These are phyloP conservation scores for Kwoniella dendrophila DNA, from an alignment of 768 basidiomycete genomes.

Conservation along the genomic window DNA sequence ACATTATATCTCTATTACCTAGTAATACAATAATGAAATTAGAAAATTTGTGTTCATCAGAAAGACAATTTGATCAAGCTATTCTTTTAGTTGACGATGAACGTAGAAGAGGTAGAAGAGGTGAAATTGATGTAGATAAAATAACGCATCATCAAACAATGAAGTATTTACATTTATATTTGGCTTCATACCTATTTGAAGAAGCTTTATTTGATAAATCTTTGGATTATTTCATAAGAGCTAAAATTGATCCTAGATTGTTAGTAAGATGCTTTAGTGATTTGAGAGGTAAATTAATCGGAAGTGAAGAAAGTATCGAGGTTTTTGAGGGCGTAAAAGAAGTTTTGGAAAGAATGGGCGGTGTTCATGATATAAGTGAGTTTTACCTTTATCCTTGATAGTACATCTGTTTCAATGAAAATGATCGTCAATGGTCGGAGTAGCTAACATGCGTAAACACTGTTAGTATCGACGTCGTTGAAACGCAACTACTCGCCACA, in stretches of 20 bases:
- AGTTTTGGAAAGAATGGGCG: constrained; percentile 68
- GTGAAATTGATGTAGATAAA: constrained; percentile 52
- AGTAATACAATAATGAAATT: constrained; percentile 33
- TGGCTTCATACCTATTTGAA: constrained; percentile 75
- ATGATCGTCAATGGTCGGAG: background rate
- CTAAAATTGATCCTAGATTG: constrained; percentile 79
- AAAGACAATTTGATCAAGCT: constrained; percentile 44
- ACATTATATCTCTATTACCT: constrained; percentile 45
- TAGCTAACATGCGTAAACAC: constrained; percentile 1
- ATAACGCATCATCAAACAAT: constrained; percentile 60
- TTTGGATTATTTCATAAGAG: constrained; percentile 72
- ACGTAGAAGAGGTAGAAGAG: constrained; percentile 47
- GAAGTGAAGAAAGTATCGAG: constrained; percentile 62
- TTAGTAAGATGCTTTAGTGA: constrained; percentile 78
- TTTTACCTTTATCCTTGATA: constrained; percentile 34
- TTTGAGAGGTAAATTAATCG: constrained; percentile 67
- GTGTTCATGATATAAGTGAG: constrained; percentile 85
- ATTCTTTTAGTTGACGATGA: constrained; percentile 50
- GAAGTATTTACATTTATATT: constrained; percentile 75
- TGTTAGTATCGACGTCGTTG: constrained; percentile 80
- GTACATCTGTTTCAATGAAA: background rate
- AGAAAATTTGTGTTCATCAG: constrained; percentile 36
- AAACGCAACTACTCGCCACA: constrained; percentile 90
- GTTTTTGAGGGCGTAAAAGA: constrained; percentile 76
- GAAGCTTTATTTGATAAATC: constrained; percentile 85